Evolutionary conservation across 352 stramenopile species (phyloP), one percentile per base, ranked within the genome.

Genomic region (Phytophthora aleatoria): DNA sequence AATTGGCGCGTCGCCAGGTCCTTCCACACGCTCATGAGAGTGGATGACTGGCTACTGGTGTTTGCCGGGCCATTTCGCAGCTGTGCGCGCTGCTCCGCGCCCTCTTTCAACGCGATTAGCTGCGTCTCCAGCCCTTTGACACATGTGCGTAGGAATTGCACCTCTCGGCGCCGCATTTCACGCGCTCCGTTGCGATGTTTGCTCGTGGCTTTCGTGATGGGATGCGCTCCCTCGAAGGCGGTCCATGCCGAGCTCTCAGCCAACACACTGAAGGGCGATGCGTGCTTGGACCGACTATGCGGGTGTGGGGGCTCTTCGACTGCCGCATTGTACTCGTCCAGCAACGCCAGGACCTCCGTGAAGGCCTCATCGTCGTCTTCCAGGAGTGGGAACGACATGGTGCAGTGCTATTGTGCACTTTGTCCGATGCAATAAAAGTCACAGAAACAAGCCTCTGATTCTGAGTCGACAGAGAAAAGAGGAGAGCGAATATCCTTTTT

Each of bases 181-280:
- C 73, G 57, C 10, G 73, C 73, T 7, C 70, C 59, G 27, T 81
- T 81, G 48, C 63, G 69, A 48, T 81, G 64, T 63, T 74, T 79
- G 10, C 61, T 74, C 0, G 58, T 63, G 33, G 15, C 55, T 35
- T 49, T 30, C 6, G 63, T 54, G 12, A 64, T 35, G 2, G 68
- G 68, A 9, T 72, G 63, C 5, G 62, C 51, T 33, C 62, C 62
- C 10, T 72, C 65, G 38, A 72, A 75, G 1, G 53, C 51, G 5
- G 62, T 53, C 57, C 57, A 68, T 12, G 58, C 63, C 2, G 52
- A 45, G 49, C 33, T 63, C 24, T 65, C 63, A 10, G 39, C 42
- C 30, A 55, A 12, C 12, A 15, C 31, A 24, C 26, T 49, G 36
- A 53, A 36, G 28, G 28, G 30, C 44, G 39, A 50, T 12, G 54